phyloP scores from a whole-genome alignment of 257 asterid species.

The Verbena officinalis region DNA sequence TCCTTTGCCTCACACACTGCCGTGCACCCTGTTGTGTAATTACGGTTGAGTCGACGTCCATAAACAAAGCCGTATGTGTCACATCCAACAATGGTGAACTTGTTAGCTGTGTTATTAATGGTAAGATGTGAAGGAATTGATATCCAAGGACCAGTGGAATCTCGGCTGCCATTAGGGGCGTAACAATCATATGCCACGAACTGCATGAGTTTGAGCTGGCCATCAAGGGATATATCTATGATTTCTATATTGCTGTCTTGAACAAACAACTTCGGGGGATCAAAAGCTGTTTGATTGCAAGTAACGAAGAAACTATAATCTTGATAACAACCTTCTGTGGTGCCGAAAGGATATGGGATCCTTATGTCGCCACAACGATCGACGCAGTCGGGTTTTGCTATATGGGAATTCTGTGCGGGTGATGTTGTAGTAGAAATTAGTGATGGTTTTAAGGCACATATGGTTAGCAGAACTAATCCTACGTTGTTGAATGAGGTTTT shows the following conservation, averaged over 20 bases:
- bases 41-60: not conserved
- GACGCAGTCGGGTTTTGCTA: constrained; percentile 21
- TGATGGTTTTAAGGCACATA: not conserved
- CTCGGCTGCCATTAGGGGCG: not conserved
- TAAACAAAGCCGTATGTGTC: constrained; percentile 35
- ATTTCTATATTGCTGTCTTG: not conserved
- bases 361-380: constrained; percentile 26
- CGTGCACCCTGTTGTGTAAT: not conserved
- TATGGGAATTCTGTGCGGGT: not conserved
- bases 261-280: constrained; percentile 3
- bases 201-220: constrained; percentile 21
- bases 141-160: rapidly evolving
- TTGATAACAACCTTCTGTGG: not conserved
- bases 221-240: constrained; percentile 27
- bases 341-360: constrained; percentile 39
- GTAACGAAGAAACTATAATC: constrained; percentile 17
- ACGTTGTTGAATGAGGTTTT: not conserved
- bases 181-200: constrained; percentile 27
- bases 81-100: constrained; percentile 30
- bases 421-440: not conserved
- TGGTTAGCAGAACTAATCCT: not conserved
- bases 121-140: rapidly evolving
- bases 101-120: constrained; percentile 20
- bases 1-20: too few species aligned
- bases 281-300: constrained; percentile 19